These are phyloP conservation scores for Ophiocordyceps robertsii DNA, from an alignment of 2,329 filamentous ascomycete species.

Conservation along the genomic window DNA sequence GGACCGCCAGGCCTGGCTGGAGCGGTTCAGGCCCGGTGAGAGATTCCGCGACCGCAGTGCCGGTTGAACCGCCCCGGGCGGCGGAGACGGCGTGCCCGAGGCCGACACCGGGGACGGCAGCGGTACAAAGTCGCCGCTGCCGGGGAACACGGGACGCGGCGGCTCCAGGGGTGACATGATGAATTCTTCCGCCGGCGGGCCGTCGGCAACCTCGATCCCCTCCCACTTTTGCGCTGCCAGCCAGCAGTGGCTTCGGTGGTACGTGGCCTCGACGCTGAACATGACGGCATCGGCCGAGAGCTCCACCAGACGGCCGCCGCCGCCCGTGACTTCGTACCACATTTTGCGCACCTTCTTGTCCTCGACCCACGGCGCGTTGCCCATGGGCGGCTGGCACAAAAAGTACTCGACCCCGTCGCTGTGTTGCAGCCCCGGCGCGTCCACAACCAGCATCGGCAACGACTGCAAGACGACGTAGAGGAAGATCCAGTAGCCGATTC, in stretches of 20 bases:
- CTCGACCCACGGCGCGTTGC: slow-evolving; percentile 61
- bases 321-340: slow-evolving; percentile 64
- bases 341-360: slow-evolving; percentile 49
- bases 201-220: slow-evolving; percentile 15
- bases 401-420: slow-evolving; percentile 71
- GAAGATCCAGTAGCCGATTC: slow-evolving; percentile 71
- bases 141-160: slow-evolving; percentile 21
- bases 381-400: slow-evolving; percentile 61
- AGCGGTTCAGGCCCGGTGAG: slow-evolving; percentile 21
- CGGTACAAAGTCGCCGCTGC: slow-evolving; percentile 12
- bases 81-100: slow-evolving; percentile 14
- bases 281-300: slow-evolving; percentile 46
- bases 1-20: slow-evolving; percentile 22
- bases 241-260: slow-evolving; percentile 45
- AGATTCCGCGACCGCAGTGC: slow-evolving; percentile 24
- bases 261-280: slow-evolving; percentile 47
- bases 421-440: slow-evolving; percentile 56
- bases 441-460: slow-evolving; percentile 63
- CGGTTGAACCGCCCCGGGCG: slow-evolving; percentile 9
- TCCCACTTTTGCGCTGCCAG: slow-evolving; percentile 38
- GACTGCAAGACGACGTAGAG: slow-evolving; percentile 67
- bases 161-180: slow-evolving; percentile 25
- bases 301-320: slow-evolving; percentile 37
- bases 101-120: slow-evolving; percentile 7
- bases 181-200: slow-evolving; percentile 14